Evolutionary conservation across 1,284 basidiomycete genomes (phyloP).

Genomic region (Ustilago sp.): DNA sequence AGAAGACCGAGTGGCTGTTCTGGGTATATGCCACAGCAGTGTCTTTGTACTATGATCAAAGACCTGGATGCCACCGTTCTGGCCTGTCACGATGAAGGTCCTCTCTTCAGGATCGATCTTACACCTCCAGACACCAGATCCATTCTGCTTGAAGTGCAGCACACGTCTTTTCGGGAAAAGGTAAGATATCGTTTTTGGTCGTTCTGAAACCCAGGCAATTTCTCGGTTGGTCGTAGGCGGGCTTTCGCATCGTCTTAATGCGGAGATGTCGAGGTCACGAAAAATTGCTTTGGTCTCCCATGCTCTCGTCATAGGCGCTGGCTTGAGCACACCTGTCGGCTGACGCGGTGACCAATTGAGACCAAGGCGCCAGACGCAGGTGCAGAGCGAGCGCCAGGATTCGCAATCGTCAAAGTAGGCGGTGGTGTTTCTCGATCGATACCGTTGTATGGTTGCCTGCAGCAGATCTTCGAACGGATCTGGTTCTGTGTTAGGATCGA

Average conservation of each 20-base stretch:
- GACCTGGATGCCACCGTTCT: conserved; percentile 37
- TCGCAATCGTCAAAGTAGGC: conserved; percentile 30
- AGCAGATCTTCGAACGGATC: conserved; percentile 15
- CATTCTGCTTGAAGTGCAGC: conserved; percentile 10
- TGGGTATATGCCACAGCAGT: conserved; percentile 50
- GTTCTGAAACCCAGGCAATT: neutral
- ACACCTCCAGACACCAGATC: conserved; percentile 54
- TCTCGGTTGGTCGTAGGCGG: too few relatives aligned
- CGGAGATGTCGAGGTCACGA: neutral
- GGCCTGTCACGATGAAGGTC: conserved; percentile 49
- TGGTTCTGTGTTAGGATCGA: neutral
- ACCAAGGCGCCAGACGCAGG: conserved; percentile 37
- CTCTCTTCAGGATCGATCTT: conserved; percentile 59
- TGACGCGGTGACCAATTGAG: conserved; percentile 29
- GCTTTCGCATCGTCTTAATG: neutral
- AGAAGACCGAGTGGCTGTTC: conserved; percentile 30
- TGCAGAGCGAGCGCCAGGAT: conserved; percentile 40
- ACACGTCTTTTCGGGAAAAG: conserved; percentile 19
- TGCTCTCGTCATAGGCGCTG: neutral
- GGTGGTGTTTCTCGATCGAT: conserved; percentile 32
- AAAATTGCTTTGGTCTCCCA: neutral
- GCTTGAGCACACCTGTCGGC: neutral
- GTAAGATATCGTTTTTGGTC: neutral
- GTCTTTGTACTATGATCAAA: conserved; percentile 36
- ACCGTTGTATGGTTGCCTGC: conserved; percentile 25